Percentiles rank a stretch among this genome's conserved stretches.
These are phyloP conservation scores for Colletotrichum zoysiae DNA, from an alignment of 2,329 filamentous ascomycete genomes.

Conservation along the genomic window DNA sequence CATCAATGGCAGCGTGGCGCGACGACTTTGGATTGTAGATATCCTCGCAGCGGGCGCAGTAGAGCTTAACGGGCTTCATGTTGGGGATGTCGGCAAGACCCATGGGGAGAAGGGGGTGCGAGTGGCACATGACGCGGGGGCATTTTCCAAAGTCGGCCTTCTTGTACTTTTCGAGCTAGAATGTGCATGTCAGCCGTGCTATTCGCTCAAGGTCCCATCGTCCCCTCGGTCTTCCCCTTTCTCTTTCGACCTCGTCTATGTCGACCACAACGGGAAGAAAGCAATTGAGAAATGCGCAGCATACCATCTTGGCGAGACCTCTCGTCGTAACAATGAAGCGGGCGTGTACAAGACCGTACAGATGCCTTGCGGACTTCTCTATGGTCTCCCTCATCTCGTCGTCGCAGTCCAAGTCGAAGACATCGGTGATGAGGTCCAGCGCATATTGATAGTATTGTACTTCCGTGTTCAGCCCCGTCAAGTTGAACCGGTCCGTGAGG, in stretches of 20 bases:
- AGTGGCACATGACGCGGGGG: constrained; percentile 93
- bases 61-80: constrained; percentile 92
- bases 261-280: constrained; percentile 6
- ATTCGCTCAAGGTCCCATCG: neutral
- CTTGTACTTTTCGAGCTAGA: constrained; percentile 97
- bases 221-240: neutral
- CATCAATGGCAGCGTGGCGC: constrained; percentile 93
- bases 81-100: constrained; percentile 91
- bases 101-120: constrained; percentile 93
- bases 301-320: constrained; percentile 95
- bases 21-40: constrained; percentile 99
- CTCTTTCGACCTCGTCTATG: neutral
- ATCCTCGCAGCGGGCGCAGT: constrained; percentile 97
- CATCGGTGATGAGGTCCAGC: constrained; percentile 95
- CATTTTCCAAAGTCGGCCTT: constrained; percentile 98
- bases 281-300: constrained; percentile 43
- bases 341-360: constrained; percentile 96
- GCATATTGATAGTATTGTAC: constrained; percentile 99
- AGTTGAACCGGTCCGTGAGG: constrained; percentile 96
- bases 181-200: neutral
- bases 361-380: constrained; percentile 94
- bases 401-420: constrained; percentile 98
- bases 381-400: constrained; percentile 99
- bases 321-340: constrained; percentile 97
- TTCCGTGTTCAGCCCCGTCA: constrained; percentile 96